phyloP scores from a whole-genome alignment of 2,329 filamentous ascomycete species.

The Lithohypha guttulata region DNA sequence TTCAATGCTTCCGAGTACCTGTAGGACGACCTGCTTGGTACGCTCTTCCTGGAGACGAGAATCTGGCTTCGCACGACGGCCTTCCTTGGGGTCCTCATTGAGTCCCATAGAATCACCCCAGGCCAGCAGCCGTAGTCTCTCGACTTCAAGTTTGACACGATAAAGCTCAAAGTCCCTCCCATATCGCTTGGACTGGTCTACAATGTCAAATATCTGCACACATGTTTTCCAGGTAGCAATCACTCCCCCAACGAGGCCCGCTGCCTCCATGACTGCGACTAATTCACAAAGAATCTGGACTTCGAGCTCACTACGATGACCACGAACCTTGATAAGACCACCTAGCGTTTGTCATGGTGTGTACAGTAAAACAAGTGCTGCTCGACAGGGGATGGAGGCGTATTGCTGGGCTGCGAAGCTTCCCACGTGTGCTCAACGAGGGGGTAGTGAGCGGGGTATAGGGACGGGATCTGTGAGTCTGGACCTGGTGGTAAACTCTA shows the following conservation, averaged over 20 bases:
- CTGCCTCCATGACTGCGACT: too few relatives aligned
- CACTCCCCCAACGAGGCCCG: not conserved
- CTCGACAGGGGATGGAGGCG: too few relatives aligned
- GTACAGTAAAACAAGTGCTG: too few relatives aligned
- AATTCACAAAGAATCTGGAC: too few relatives aligned
- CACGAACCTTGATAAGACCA: too few relatives aligned
- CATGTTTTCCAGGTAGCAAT: not conserved
- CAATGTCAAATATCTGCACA: conserved; percentile 7
- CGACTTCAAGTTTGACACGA: conserved; percentile 12
- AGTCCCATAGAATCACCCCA: conserved; percentile 12
- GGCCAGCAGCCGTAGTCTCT: conserved; percentile 10
- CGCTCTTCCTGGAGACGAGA: not conserved
- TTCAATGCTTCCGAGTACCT: not conserved
- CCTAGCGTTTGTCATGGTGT: too few relatives aligned
- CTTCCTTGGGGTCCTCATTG: not conserved
- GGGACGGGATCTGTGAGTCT: too few relatives aligned
- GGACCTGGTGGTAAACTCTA: too few relatives aligned
- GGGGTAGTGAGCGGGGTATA: too few relatives aligned
- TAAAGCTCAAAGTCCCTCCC: conserved; percentile 12
- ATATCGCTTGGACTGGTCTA: not conserved
- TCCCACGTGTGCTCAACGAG: too few relatives aligned
- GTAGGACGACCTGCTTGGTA: not conserved
- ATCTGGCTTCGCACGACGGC: not conserved
- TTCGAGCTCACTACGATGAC: too few relatives aligned
- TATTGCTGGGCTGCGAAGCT: too few relatives aligned